Evolutionary conservation across 441 rosid species (phyloP).

Genomic region (Euphorbia celastroides): DNA sequence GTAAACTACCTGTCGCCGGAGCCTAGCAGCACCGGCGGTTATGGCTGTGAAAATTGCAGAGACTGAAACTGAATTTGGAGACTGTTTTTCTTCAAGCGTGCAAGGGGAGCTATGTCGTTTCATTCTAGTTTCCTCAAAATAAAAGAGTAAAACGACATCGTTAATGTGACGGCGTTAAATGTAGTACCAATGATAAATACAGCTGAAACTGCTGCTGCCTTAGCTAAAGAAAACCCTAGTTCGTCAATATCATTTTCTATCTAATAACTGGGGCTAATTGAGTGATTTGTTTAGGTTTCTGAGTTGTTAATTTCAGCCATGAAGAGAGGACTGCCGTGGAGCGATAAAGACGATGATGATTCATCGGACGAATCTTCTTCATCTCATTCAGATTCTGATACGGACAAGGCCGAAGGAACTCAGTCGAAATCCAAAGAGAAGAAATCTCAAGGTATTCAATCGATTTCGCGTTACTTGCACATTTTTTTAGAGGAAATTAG

Average conservation of each 20-base stretch:
- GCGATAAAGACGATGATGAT: conserved; percentile 44
- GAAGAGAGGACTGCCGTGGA: conserved; percentile 76
- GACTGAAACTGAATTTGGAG: no score
- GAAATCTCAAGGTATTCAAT: conserved; percentile 33
- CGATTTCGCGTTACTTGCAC: background rate
- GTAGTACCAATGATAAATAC: background rate
- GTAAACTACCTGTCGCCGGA: no score
- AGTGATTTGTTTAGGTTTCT: no score
- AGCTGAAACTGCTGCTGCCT: no score
- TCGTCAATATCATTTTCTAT: background rate
- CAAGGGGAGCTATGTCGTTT: no score
- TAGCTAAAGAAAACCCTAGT: background rate
- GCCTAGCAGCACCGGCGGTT: no score
- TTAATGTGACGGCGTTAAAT: background rate
- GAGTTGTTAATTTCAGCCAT: conserved; percentile 20
- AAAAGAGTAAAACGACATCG: no score
- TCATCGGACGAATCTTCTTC: conserved; percentile 50
- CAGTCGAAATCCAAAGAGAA: conserved; percentile 23
- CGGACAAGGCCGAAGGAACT: conserved; percentile 20
- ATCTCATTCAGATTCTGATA: conserved; percentile 47
- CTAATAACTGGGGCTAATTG: no score
- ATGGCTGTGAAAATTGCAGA: no score
- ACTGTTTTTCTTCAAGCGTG: no score
- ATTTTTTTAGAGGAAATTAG: background rate
- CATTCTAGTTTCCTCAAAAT: no score